These are phyloP conservation scores for Cyberlindnera maclurae DNA, from an alignment of 805 yeast species.

Conservation along the genomic window DNA sequence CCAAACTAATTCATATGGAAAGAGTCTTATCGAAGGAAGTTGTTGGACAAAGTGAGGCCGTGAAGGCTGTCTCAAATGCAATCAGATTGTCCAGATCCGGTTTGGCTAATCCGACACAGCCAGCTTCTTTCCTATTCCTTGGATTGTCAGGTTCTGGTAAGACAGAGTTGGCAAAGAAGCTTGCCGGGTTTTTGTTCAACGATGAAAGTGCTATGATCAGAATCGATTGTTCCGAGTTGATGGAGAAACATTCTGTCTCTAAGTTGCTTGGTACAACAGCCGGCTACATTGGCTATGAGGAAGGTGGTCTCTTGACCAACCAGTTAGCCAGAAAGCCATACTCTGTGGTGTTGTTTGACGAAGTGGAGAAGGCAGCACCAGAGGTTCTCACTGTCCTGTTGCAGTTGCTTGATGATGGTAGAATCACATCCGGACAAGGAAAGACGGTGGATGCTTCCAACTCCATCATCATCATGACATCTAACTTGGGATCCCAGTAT, in stretches of 20 bases:
- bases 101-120: slow-evolving; percentile 91
- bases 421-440: slow-evolving; percentile 91
- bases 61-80: slow-evolving; percentile 93
- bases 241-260: slow-evolving; percentile 93
- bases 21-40: slow-evolving; percentile 72
- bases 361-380: slow-evolving; percentile 98
- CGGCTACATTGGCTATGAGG: slow-evolving; percentile 94
- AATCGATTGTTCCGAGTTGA: slow-evolving; percentile 93
- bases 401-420: slow-evolving; percentile 94
- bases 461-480: slow-evolving; percentile 90
- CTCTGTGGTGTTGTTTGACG: slow-evolving; percentile 94
- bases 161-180: slow-evolving; percentile 94
- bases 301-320: slow-evolving; percentile 94
- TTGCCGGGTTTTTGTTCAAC: slow-evolving; percentile 92
- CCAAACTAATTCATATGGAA: slow-evolving; percentile 93
- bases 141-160: slow-evolving; percentile 98
- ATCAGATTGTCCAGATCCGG: slow-evolving; percentile 92
- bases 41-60: slow-evolving; percentile 95
- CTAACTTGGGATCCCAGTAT: slow-evolving; percentile 92
- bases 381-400: slow-evolving; percentile 88
- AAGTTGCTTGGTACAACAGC: slow-evolving; percentile 96
- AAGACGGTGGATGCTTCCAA: slow-evolving; percentile 90
- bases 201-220: slow-evolving; percentile 96
- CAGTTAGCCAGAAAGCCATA: slow-evolving; percentile 88
- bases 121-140: slow-evolving; percentile 89